Evolutionary conservation across 371 early-diverging fungal genomes (phyloP), one percentile per base, ranked within the genome.

Genomic region (Capniomyces stellatus): DNA sequence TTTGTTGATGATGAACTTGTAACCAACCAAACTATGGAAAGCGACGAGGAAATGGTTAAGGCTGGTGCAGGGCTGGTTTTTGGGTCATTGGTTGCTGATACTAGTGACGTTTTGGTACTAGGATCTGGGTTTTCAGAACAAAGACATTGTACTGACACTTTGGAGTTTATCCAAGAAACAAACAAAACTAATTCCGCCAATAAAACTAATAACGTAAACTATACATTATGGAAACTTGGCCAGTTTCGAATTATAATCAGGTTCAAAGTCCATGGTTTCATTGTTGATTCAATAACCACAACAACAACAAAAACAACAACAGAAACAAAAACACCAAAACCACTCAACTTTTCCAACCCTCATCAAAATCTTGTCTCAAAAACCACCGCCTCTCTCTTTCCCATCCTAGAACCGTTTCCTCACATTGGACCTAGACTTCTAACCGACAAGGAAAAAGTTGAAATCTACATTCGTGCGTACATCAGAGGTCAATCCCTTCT

Each of bases 171-270:
- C n/a, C n/a, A n/a, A n/a, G n/a, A n/a, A n/a, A n/a, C n/a, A n/a
- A n/a, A n/a, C n/a, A n/a, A n/a, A n/a, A n/a, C n/a, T n/a, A n/a
- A n/a, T n/a, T n/a, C n/a, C n/a, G n/a, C n/a, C n/a, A n/a, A n/a
- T 19, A 6, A 8, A 10, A 6, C 48, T 10, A 23, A 48, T 19
- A 48, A 48, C 30, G 27, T 24, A 4, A 51, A 51, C 24, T 51
- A 51, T 51, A 51, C 51, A 6, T 31, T 51, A 22, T 51, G 51
- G 51, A 2, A 51, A 31, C 35, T 51, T 51, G 51, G 51, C n/a
- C 6, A 12, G 21, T n/a, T 51, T 18, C 29, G 15, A 15, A 30
- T 51, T 27, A 18, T 51, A 22, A 51, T 51, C 23, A 49, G 49
- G 28, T 49, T 24, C 28, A 49, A 18, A 8, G 49, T 49, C 28